Conservation (phyloP, 371 early-diverging fungal genomes). For the Fennellomyces sp. region DNA sequence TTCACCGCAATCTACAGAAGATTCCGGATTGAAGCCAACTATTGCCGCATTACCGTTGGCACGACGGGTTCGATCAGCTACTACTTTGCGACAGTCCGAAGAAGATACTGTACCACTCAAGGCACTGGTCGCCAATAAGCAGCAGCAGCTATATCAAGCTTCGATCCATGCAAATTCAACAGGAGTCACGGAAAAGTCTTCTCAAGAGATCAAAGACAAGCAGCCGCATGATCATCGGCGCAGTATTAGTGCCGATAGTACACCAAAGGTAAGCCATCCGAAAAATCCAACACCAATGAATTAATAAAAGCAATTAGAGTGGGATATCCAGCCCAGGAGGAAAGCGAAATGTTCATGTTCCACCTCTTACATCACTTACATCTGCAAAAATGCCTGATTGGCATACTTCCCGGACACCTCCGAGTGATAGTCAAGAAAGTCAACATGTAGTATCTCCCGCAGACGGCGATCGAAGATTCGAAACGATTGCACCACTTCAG, state of each 20-base stretch:
- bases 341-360: constrained; percentile 6
- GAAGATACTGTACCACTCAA: constrained; percentile 36
- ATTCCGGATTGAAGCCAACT: not conserved
- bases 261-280: constrained; percentile 13
- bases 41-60: constrained; percentile 24
- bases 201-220: not conserved
- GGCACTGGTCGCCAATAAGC: constrained; percentile 32
- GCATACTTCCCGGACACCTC: not conserved
- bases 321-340: not conserved
- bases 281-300: not conserved
- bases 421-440: not conserved
- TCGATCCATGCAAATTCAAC: not conserved
- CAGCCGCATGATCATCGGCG: constrained; percentile 28
- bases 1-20: too few relatives aligned
- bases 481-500: constrained; percentile 18
- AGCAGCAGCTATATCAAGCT: constrained; percentile 27
- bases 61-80: constrained; percentile 43
- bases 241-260: constrained; percentile 46
- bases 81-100: constrained; percentile 33
- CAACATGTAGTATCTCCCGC: not conserved
- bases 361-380: not conserved
- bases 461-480: constrained; percentile 6
- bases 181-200: not conserved
- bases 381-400: constrained; percentile 11
- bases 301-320: not conserved